phyloP scores from a whole-genome alignment of 768 basidiomycete species.

The Serendipita sp. region DNA sequence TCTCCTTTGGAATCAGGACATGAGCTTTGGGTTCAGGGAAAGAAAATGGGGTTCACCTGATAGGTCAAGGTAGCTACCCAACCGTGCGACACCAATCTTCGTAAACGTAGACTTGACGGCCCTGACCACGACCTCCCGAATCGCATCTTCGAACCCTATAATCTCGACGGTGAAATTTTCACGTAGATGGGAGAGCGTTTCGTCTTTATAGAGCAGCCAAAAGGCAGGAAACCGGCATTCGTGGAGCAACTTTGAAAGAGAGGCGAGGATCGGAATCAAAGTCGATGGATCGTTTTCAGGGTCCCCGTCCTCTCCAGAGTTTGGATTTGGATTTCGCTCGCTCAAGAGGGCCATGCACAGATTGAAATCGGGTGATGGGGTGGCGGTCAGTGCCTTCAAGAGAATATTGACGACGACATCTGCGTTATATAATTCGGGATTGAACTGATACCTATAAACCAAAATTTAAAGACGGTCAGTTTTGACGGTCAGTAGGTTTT shows the following conservation, averaged over 20 bases:
- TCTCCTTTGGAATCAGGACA: conserved; percentile 23
- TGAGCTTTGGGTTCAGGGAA: neutral
- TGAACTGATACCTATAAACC: conserved; percentile 75
- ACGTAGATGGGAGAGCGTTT: conserved; percentile 49
- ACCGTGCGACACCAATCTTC: conserved; percentile 45
- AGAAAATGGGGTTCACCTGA: conserved; percentile 26
- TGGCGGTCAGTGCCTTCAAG: conserved; percentile 71
- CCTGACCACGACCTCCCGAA: conserved; percentile 58
- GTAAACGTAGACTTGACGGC: conserved; percentile 68
- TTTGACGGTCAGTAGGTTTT: conserved; percentile 1
- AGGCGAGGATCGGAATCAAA: conserved; percentile 50
- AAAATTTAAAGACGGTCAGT: neutral
- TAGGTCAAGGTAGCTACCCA: conserved; percentile 57
- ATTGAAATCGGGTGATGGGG: conserved; percentile 83
- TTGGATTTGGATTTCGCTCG: conserved; percentile 29
- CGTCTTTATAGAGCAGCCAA: conserved; percentile 61
- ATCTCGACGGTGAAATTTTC: conserved; percentile 80
- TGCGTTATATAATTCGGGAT: conserved; percentile 79
- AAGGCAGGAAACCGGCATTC: conserved; percentile 81
- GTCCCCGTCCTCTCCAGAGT: conserved; percentile 17
- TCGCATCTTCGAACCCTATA: conserved; percentile 67
- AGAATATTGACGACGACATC: conserved; percentile 92
- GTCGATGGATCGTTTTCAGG: conserved; percentile 64
- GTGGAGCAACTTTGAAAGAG: conserved; percentile 51
- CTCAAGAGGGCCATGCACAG: conserved; percentile 87